Base-by-base conservation (phyloP, 2,329 filamentous ascomycete species). In the Aspergillus glaucus region DNA sequence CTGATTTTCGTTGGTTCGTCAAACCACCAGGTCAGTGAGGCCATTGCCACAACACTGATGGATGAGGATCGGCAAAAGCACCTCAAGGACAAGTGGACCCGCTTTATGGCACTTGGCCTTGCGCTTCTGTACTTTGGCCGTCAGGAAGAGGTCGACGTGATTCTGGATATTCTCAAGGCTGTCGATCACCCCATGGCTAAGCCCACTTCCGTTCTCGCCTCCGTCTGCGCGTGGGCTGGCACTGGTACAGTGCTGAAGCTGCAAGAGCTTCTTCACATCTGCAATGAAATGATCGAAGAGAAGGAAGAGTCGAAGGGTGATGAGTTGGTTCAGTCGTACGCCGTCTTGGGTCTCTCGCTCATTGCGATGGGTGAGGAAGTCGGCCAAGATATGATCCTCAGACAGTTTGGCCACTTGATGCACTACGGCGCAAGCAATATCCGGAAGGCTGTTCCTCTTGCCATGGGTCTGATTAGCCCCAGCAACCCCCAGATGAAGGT, bases 401-500 rank as follows among this genome's bases (percentile, higher is more conserved):
- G 93, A 50, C 93, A 96, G 65, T 97, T 98, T 62, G 93, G 91
- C 44, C 93, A 98, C 69, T 79, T 98, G 52, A 98, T 98, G 93
- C 93, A 98, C 74, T 98, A 98, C 63, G 93, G 94, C 55, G 92
- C 96, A 69, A 80, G 91, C 65, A 97, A 98, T 67, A 98, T 98
- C 61, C 87, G 93, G 54, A 93, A 93, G 65, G 92, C 91, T 17
- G 93, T 98, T 26, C 93, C 93, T 32, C 79, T 98, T 47, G 93
- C 93, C 22, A 94, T 98, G 89, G 94, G 91, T 62, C 80, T 98
- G 47, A 86, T 98, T 65, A 95, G 88, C 72, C 89, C 94, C 10
- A 96, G 90, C 74, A 98, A 98, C 75, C 93, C 93, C 9, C 94
- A 98, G 69, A 98, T 98, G 92, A 98, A 97, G 79, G 88, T 98